Base-by-base conservation (phyloP, 305 asterid genomes). In the Salvia sclarea region DNA sequence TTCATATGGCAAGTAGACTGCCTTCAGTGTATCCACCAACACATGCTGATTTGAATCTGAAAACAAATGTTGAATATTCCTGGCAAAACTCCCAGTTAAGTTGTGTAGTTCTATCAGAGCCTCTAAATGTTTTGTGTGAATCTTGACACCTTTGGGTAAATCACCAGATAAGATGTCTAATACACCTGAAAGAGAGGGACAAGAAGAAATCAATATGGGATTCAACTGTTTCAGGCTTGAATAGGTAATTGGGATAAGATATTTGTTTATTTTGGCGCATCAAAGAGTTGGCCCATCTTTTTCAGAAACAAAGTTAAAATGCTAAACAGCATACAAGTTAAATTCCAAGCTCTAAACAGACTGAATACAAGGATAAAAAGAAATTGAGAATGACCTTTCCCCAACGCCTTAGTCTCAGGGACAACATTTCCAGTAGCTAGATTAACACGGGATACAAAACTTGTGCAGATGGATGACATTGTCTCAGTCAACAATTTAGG, bases 141-240 rank as follows among this genome's bases (percentile, higher is more conserved):
- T 83, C 81, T 81, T 85, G 82, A 78, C 90, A 68, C 96, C 94
- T 81, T 95, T 91, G 37, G 98, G 86, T 71, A 86, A 72, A 84
- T 91, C 97, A 38, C 97, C 89, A 16, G 96, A 91, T 79, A 90
- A 89, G 75, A 91, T 89, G 68, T 95, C 99, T 70, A 95, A 81
- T 70, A 91, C 81, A 82, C 99, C 99, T 94, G 96, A 78, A 85
- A 78, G 68, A 59, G 49, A 31, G 50, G 62, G 58, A 59, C 8
- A 11, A 72, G 44, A 65, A 35, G 68, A 67, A 35, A 66, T 71
- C 73, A 77, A 69, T 57, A 64, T 61, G 69, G 40, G 61, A 53
- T 58, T 62, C 56, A 45, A 38, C 21, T 71, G 60, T 53, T 44
- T 25, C 25, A 62, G 40, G 21, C 61, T 43, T 41, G 30, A 30